Base-by-base conservation (phyloP, 352 stramenopile genomes). In the Phytophthora agathidicida region DNA sequence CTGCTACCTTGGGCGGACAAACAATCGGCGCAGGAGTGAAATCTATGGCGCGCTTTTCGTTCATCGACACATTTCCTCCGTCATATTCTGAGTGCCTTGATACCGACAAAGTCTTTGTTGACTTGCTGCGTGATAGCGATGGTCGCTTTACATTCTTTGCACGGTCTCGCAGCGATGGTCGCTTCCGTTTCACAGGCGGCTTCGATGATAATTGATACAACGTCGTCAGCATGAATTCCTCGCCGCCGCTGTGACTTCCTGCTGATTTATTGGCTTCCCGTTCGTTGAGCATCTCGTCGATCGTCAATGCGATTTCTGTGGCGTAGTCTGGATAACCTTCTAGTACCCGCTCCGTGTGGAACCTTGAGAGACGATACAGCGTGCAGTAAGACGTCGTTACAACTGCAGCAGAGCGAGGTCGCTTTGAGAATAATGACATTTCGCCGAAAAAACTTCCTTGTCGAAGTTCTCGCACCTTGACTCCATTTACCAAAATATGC, bases 391-490 rank as follows among this genome's bases (percentile, higher is more conserved):
- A 82, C 0, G 71, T 68, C 0, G 80, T 88, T 7, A 81, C 51
- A 5, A 90, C 79, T 1, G 75, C 77, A 17, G 82, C 82, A 0
- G 82, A 86, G 2, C 82, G 65, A 13, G 71, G 73, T 1, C 75
- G 75, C 41, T 83, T 75, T 0, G 82, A 87, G 37, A 91, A 91
- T 7, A 89, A 77, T 0, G 82, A 89, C 8, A 91, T 66, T 39
- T 91, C 82, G 1, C 82, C 79, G 50, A 91, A 89, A 49, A 91
- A 89, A 19, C 68, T 83, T 7, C 78, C 82, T 23, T 82, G 79
- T 3, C 73, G 58, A 17, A 91, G 61, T 45, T 91, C 82, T n/a
- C 82, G 75, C 3, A 91, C 75, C 35, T 86, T 86, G 11, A 71
- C 52, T 0, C 66, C 77, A 44, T 75, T 71, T 9, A 89, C 81